Evolutionary conservation across 23 red algal species (phyloP).

Genomic region (Gracilaria vermiculophylla): DNA sequence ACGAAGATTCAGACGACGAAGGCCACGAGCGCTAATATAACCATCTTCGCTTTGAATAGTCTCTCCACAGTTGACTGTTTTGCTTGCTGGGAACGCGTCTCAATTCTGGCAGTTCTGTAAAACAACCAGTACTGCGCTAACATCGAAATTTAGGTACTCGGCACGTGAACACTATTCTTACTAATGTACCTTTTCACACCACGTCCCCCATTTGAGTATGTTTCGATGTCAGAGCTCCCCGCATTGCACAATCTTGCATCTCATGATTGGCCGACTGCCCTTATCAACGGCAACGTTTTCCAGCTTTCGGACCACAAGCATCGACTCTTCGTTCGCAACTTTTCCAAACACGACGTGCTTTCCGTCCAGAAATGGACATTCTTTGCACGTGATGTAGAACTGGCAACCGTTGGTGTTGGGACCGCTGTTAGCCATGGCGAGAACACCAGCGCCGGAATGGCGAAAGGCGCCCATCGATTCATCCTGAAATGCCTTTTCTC

Average conservation of each 20-base stretch:
- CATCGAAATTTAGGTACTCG: slow-evolving; percentile 9
- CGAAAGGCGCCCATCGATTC: slow-evolving; percentile 74
- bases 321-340: slow-evolving; percentile 51
- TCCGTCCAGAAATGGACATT: slow-evolving; percentile 76
- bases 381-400: slow-evolving; percentile 74
- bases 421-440: slow-evolving; percentile 95
- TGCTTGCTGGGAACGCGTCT: background rate
- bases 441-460: slow-evolving; percentile 81
- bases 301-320: slow-evolving; percentile 30
- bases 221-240: slow-evolving; percentile 15
- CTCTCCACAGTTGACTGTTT: background rate
- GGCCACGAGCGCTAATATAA: slow-evolving; percentile 43
- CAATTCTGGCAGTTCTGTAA: slow-evolving; percentile 16
- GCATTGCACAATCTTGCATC: slow-evolving; percentile 36
- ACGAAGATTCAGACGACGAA: slow-evolving; percentile 51
- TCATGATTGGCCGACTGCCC: slow-evolving; percentile 17
- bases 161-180: background rate
- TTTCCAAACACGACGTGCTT: slow-evolving; percentile 85
- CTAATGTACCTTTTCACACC: background rate
- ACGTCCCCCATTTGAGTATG: background rate
- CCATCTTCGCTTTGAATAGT: background rate
- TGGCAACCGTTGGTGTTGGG: slow-evolving; percentile 87
- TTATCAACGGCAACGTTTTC: slow-evolving; percentile 28
- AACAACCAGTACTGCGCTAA: slow-evolving; percentile 29
- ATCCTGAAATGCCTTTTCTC: slow-evolving; percentile 60